A percentile compares a stretch with the other conserved stretches of the same genome.
Conservation (phyloP, 163 green algal species). For the Prototheca cutis region DNA sequence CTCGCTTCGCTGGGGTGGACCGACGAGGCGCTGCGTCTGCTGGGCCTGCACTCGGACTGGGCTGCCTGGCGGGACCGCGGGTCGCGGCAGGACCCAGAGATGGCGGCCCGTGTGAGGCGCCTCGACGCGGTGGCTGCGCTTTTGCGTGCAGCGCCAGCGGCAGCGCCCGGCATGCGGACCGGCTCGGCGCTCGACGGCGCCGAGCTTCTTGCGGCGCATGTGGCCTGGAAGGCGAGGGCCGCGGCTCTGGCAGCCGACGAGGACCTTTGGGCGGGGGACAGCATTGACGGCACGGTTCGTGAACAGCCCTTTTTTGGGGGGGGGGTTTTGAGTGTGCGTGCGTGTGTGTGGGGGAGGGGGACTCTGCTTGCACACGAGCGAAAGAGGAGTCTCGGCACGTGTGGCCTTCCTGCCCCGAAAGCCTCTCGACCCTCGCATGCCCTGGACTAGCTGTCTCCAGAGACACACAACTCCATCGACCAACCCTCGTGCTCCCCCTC, state of each 20-base stretch:
- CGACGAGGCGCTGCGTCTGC: slow-evolving; percentile 23
- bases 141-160: slow-evolving; percentile 3
- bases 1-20: slow-evolving; percentile 31
- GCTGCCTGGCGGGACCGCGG: background rate
- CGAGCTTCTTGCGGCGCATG: slow-evolving; percentile 5
- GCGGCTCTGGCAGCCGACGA: slow-evolving; percentile 9
- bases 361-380: too few species aligned
- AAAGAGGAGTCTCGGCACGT: too few species aligned
- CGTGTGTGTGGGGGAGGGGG: too few species aligned
- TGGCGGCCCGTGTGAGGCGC: background rate
- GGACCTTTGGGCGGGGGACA: slow-evolving; percentile 19
- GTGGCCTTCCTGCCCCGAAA: too few species aligned
- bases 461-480: too few species aligned
- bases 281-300: too few species aligned
- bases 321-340: too few species aligned
- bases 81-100: background rate
- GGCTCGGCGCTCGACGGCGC: slow-evolving; percentile 8
- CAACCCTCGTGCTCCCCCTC: too few species aligned
- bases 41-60: slow-evolving; percentile 36
- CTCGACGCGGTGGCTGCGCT: slow-evolving; percentile 21
- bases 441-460: too few species aligned
- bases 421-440: too few species aligned
- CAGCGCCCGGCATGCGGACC: background rate
- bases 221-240: slow-evolving; percentile 23
- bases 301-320: too few species aligned